Base-by-base conservation (phyloP, 1,139 yeast species). In the Saccharomyces hybrid region DNA sequence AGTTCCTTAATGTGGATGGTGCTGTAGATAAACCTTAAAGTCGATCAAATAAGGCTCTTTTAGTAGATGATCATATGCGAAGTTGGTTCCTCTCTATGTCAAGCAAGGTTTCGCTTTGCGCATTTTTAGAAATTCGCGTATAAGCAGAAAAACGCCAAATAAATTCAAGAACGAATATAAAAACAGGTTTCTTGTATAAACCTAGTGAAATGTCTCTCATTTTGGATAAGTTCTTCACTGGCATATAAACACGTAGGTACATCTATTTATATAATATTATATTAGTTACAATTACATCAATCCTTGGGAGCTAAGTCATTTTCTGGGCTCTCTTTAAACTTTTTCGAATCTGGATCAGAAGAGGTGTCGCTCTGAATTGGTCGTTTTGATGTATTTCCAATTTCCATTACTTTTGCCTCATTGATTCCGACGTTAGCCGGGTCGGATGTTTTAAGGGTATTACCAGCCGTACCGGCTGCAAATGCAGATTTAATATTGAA, bases 401-500 rank as follows among this genome's bases (percentile, higher is more conserved):
- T 38, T 38, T 38, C 42, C 11, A 14, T 38, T 38, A 38, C 11
- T 38, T 38, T 16, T 38, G 23, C 23, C 23, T 38, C 23, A 38
- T 38, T 14, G 7, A 5, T 14, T 4, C 25, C 11, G 23, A 2
- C 23, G 23, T 38, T 16, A 38, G 9, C 23, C 5, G 9, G 42
- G 23, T 11, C 25, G 5, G 19, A 4, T 38, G 23, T 34, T 34
- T 34, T 34, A 11, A 14, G 9, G 9, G 42, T 16, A 11, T 16
- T 11, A 38, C 8, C 23, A 27, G 41, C 54, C 8, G 55, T 28
- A 7, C 48, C 50, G 23, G 54, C 50, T 3, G 56, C 49, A 47
- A 55, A 59, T 14, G 51, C 46, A n/a, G 55, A 46, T 41, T 48
- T 52, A 23, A 26, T 27, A 25, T 9, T 46, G 16, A 50, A 28